Evolutionary conservation across 805 yeast species (phyloP), one percentile per base, ranked within the genome.

Genomic region (Hanseniaspora occidentalis): DNA sequence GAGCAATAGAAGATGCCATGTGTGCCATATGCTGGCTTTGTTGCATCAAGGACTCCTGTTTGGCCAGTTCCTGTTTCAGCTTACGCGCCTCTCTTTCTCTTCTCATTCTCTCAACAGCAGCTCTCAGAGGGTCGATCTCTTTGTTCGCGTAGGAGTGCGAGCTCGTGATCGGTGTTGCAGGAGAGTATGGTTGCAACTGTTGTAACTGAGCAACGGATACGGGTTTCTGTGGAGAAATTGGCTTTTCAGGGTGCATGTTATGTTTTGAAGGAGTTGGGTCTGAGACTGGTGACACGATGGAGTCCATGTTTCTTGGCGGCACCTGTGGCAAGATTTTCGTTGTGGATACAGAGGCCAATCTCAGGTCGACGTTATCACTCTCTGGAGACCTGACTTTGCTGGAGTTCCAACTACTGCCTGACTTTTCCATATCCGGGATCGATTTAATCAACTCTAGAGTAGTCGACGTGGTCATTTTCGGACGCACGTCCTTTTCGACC

Each of bases 71-170:
- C 18, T 29, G 33, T 29, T 29, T 29, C 17, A n/a, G 16, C 9
- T 29, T n/a, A 8, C 33, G 8, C 17, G 33, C 33, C 3, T 29
- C 33, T 29, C 33, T 33, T 33, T 33, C 36, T 19, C 22, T 19
- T 33, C 36, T 33, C 36, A 33, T 33, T 11, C 36, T 17, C 6
- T 33, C 23, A 8, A 33, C 36, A 33, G 36, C 36, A 5, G 22
- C 36, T 20, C 14, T 33, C 23, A 33, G 14, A 21, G 36, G 36
- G 14, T 33, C 36, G 3, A 13, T 19, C 20, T 19, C 22, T 11
- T 5, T 11, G 24, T 19, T 14, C 6, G 24, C 9, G 11, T 24
- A n/a, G n/a, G n/a, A n/a, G n/a, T n/a, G n/a, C n/a, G n/a, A n/a
- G n/a, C n/a, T n/a, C n/a, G n/a, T n/a, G n/a, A n/a, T n/a, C n/a